Evolutionary conservation across 2,329 filamentous ascomycete genomes (phyloP).

Genomic region (Ramularia collo-cygni): DNA sequence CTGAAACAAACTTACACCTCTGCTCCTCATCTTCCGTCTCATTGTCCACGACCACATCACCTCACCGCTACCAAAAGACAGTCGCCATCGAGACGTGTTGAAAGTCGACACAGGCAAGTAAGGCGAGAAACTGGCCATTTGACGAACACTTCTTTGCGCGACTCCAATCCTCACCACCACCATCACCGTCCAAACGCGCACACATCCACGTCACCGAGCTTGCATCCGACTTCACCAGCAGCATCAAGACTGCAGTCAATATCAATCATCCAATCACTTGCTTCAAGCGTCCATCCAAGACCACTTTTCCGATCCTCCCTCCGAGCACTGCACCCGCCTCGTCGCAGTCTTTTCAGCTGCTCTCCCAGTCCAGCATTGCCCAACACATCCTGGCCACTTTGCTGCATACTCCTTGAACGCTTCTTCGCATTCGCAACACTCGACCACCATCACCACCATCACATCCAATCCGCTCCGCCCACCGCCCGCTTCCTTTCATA

Average conservation of each 20-base stretch:
- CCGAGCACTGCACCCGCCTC: slow-evolving; percentile 4
- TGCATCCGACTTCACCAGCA: background rate
- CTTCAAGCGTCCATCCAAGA: slow-evolving; percentile 1
- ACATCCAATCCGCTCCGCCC: slow-evolving; percentile 2
- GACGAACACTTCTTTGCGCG: too few species aligned
- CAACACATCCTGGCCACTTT: slow-evolving; percentile 6
- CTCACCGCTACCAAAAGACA: too few species aligned
- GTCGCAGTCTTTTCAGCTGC: too few species aligned
- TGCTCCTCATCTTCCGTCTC: too few species aligned
- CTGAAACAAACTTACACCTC: too few species aligned
- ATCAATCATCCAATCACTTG: background rate
- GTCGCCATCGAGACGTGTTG: too few species aligned
- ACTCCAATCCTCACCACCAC: slow-evolving; percentile 1
- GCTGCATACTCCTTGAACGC: slow-evolving; percentile 12
- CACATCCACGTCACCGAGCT: slow-evolving; percentile 1
- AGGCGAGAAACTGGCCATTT: too few species aligned
- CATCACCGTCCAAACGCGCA: background rate
- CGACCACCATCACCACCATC: slow-evolving; percentile 7
- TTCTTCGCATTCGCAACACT: slow-evolving; percentile 6
- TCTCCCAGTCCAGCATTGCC: slow-evolving; percentile 7
- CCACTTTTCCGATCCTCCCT: slow-evolving; percentile 2
- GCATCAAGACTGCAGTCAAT: background rate
- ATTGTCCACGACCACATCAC: too few species aligned
- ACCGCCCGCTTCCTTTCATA: slow-evolving; percentile 9
- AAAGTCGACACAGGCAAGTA: too few species aligned